Conservation (phyloP, 225 moss, liverwort and hornwort species). For the Pseudoscleropodium purum region DNA sequence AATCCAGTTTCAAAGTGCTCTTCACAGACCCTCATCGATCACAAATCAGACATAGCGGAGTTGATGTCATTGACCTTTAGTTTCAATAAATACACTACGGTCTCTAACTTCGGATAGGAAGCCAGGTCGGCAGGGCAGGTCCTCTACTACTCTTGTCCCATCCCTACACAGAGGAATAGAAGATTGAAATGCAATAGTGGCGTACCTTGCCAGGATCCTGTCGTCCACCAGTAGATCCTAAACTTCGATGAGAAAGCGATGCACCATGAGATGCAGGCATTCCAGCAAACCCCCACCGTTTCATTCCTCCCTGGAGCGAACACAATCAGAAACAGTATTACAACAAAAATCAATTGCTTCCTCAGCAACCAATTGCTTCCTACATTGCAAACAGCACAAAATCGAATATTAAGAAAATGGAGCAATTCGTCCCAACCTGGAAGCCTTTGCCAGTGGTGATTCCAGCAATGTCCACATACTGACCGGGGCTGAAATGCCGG, state of each 20-base stretch:
- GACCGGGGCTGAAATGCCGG: constrained; percentile 89
- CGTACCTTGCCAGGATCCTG: constrained; percentile 96
- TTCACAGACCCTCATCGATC: neutral
- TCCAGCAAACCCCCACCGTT: constrained; percentile 96
- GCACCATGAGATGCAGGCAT: constrained; percentile 99
- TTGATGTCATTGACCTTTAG: neutral
- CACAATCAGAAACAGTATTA: neutral
- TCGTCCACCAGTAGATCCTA: constrained; percentile 97
- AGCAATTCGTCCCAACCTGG: constrained; percentile 39
- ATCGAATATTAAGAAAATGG: neutral
- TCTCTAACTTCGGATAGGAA: neutral
- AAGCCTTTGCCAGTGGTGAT: constrained; percentile 98
- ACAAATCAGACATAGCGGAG: neutral
- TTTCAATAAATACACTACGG: neutral
- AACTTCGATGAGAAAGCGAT: constrained; percentile 93
- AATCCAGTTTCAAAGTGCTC: neutral
- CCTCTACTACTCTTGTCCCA: neutral
- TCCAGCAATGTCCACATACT: constrained; percentile 88
- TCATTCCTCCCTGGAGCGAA: constrained; percentile 83
- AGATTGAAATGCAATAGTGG: neutral
- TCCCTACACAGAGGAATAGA: neutral
- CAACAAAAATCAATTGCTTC: neutral
- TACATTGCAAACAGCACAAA: neutral
- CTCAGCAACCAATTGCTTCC: neutral
- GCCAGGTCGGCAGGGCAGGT: neutral